phyloP scores from a whole-genome alignment of 495 filamentous ascomycete genomes.

The Podospora sp. region DNA sequence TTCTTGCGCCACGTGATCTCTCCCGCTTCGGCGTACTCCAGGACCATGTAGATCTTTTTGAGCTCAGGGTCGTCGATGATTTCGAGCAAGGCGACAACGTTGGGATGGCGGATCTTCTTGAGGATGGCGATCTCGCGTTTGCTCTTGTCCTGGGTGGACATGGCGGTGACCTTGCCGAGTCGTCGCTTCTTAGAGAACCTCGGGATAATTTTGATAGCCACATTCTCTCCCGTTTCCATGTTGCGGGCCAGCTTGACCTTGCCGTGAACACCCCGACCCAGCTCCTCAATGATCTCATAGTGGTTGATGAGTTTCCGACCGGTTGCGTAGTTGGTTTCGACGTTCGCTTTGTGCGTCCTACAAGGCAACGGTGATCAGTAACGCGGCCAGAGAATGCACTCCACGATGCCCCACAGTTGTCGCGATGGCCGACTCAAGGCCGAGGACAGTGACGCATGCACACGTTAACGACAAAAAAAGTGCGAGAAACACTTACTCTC shows the following conservation, averaged over 20 bases:
- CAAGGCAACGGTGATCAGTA: slow-evolving; percentile 17
- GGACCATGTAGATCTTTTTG: slow-evolving; percentile 96
- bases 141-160: slow-evolving; percentile 82
- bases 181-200: slow-evolving; percentile 90
- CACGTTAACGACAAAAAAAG: not conserved
- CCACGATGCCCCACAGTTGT: slow-evolving; percentile 12
- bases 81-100: slow-evolving; percentile 91
- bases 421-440: not conserved
- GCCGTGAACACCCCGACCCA: slow-evolving; percentile 92
- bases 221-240: slow-evolving; percentile 71
- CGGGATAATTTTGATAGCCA: slow-evolving; percentile 98
- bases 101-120: slow-evolving; percentile 95
- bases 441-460: not conserved
- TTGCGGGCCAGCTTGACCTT: slow-evolving; percentile 95
- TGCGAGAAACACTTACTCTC: slow-evolving; percentile 48
- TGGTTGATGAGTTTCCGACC: slow-evolving; percentile 96
- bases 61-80: slow-evolving; percentile 95
- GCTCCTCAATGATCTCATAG: slow-evolving; percentile 94
- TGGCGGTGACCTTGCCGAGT: slow-evolving; percentile 68
- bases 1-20: slow-evolving; percentile 93
- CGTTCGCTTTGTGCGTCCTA: slow-evolving; percentile 83
- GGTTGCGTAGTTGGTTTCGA: slow-evolving; percentile 82
- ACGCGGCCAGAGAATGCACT: not conserved
- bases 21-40: slow-evolving; percentile 91
- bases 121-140: slow-evolving; percentile 97